Evolutionary conservation across 257 asterid genomes (phyloP).

Genomic region (Thymus quinquecostatus): DNA sequence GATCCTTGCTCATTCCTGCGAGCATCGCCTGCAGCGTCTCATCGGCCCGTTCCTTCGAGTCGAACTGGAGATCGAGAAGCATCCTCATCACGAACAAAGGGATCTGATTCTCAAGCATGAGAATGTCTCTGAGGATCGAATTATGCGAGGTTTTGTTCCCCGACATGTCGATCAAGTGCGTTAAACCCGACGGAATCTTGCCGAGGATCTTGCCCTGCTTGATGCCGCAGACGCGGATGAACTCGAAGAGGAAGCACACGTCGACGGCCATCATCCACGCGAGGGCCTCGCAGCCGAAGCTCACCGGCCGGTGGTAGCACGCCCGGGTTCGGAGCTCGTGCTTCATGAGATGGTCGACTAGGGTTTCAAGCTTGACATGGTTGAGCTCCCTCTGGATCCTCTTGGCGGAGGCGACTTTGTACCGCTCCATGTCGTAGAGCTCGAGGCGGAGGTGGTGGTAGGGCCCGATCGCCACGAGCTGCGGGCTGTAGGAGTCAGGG

Average conservation of each 20-base stretch:
- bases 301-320: conserved; percentile 50
- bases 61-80: conserved; percentile 45
- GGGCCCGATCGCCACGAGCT: conserved; percentile 63
- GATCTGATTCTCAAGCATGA: conserved; percentile 74
- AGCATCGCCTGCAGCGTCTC: conserved; percentile 38
- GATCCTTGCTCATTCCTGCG: conserved; percentile 36
- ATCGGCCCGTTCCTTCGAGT: conserved; percentile 44
- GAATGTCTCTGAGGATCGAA: conserved; percentile 50
- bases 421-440: conserved; percentile 60
- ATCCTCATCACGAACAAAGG: conserved; percentile 54
- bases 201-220: conserved; percentile 40
- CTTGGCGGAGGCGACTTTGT: conserved; percentile 61
- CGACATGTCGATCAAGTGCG: conserved; percentile 47
- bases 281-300: conserved; percentile 45
- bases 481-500: conserved; percentile 56
- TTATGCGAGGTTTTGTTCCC: conserved; percentile 53
- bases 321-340: conserved; percentile 50
- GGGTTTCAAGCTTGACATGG: conserved; percentile 33
- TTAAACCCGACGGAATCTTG: conserved; percentile 41
- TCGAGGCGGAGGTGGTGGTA: conserved; percentile 53
- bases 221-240: conserved; percentile 48
- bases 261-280: conserved; percentile 75
- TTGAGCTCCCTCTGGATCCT: conserved; percentile 40
- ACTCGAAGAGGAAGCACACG: conserved; percentile 57
- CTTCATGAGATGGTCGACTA: conserved; percentile 40